Percentiles rank a stretch among this genome's conserved stretches.
Conservation (phyloP, 352 stramenopile genomes). For the Pythium dissotocum region DNA sequence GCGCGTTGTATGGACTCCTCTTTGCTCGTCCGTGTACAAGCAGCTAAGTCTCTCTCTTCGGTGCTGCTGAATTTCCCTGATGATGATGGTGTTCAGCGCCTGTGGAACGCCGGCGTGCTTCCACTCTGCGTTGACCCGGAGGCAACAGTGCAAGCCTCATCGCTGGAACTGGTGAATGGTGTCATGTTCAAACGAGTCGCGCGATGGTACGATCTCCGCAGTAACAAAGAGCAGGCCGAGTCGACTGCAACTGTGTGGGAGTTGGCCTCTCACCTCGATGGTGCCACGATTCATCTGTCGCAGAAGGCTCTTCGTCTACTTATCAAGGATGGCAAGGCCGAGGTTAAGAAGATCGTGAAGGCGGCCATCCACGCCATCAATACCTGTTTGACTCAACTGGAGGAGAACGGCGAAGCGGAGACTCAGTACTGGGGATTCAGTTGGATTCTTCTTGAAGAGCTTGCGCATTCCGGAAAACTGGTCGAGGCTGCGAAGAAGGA, state of each 20-base stretch:
- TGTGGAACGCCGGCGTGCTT: conserved; percentile 88
- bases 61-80: conserved; percentile 73
- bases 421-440: conserved; percentile 75
- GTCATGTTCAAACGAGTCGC: conserved; percentile 73
- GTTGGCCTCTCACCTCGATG: conserved; percentile 70
- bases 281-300: conserved; percentile 71
- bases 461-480: conserved; percentile 61
- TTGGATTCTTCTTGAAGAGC: conserved; percentile 82
- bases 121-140: conserved; percentile 81
- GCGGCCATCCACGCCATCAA: conserved; percentile 68
- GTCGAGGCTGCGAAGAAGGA: conserved; percentile 56
- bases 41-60: conserved; percentile 77
- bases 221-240: conserved; percentile 34
- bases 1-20: conserved; percentile 73
- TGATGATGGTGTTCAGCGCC: conserved; percentile 67
- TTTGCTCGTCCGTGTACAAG: conserved; percentile 77
- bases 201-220: conserved; percentile 49
- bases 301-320: conserved; percentile 76
- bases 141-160: conserved; percentile 64
- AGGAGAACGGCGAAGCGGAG: conserved; percentile 42
- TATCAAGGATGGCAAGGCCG: conserved; percentile 62
- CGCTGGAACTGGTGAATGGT: conserved; percentile 54
- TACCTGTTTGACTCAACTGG: conserved; percentile 43
- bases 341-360: conserved; percentile 53
- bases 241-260: conserved; percentile 53